Percentiles rank a stretch among this genome's conserved stretches.
Conservation (phyloP, 306 rosid species). For the Notholithocarpus densiflorus region DNA sequence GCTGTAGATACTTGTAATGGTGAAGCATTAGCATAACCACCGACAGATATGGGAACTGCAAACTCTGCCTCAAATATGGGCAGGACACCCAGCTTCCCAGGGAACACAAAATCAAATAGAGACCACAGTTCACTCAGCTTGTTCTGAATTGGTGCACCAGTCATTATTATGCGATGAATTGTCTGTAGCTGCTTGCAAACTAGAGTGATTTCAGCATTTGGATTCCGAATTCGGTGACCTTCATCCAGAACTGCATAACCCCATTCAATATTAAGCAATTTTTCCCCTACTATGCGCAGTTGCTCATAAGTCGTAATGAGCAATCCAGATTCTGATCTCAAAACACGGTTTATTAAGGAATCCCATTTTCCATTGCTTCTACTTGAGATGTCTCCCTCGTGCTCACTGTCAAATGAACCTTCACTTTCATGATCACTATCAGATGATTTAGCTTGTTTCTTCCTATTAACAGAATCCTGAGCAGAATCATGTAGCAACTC, state of each 20-base stretch:
- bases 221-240: conserved; percentile 94
- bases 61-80: conserved; percentile 98
- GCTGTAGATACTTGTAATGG: conserved; percentile 98
- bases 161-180: conserved; percentile 89
- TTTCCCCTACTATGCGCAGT: conserved; percentile 75
- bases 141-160: conserved; percentile 99
- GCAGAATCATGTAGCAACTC: conserved; percentile 92
- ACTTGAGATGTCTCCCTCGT: conserved; percentile 35
- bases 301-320: conserved; percentile 97
- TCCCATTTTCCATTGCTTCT: conserved; percentile 69
- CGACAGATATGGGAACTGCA: conserved; percentile 95
- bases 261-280: conserved; percentile 87
- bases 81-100: conserved; percentile 96
- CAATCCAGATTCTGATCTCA: conserved; percentile 78
- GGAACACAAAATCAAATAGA: conserved; percentile 98
- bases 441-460: conserved; percentile 55
- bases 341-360: conserved; percentile 63
- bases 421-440: conserved; percentile 69
- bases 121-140: conserved; percentile 93
- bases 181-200: conserved; percentile 96
- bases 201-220: conserved; percentile 89
- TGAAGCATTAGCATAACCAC: conserved; percentile 98
- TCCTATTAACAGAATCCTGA: conserved; percentile 49
- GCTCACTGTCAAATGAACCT: conserved; percentile 53
- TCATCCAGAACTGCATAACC: conserved; percentile 92